Percentiles rank a stretch among this genome's conserved stretches.
phyloP scores from a whole-genome alignment of 164 flowering plant genomes.

The Akebia trifoliata region DNA sequence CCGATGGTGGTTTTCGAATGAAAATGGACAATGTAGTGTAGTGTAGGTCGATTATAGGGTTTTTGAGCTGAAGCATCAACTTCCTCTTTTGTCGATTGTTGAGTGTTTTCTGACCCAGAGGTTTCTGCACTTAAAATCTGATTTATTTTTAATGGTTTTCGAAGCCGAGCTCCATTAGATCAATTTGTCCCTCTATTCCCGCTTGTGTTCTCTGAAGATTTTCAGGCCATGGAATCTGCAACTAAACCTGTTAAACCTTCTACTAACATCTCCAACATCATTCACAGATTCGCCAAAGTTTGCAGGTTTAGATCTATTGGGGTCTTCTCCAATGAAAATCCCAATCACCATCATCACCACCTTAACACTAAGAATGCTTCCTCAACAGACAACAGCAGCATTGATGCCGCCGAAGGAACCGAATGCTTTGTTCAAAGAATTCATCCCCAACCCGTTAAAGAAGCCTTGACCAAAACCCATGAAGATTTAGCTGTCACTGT shows the following conservation, averaged over 20 bases:
- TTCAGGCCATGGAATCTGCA: too few species aligned
- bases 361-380: background rate
- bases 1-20: too few species aligned
- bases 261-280: conserved; percentile 44
- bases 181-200: too few species aligned
- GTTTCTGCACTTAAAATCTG: too few species aligned
- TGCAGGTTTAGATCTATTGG: conserved; percentile 56
- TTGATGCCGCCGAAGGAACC: conserved; percentile 26
- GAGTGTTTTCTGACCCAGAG: too few species aligned
- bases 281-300: conserved; percentile 42
- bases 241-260: conserved; percentile 28
- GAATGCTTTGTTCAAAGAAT: conserved; percentile 26
- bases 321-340: conserved; percentile 37
- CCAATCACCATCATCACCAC: conserved; percentile 7
- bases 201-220: too few species aligned
- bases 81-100: too few species aligned
- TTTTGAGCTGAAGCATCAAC: too few species aligned
- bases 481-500: conserved; percentile 12
- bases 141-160: too few species aligned
- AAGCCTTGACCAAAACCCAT: conserved; percentile 1
- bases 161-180: too few species aligned
- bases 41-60: too few species aligned
- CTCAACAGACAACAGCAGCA: conserved; percentile 19
- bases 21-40: too few species aligned
- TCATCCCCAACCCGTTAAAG: conserved; percentile 31